Evolutionary conservation across 2,329 filamentous ascomycete genomes (phyloP).

Genomic region (Chrysosphaeria jannelii): DNA sequence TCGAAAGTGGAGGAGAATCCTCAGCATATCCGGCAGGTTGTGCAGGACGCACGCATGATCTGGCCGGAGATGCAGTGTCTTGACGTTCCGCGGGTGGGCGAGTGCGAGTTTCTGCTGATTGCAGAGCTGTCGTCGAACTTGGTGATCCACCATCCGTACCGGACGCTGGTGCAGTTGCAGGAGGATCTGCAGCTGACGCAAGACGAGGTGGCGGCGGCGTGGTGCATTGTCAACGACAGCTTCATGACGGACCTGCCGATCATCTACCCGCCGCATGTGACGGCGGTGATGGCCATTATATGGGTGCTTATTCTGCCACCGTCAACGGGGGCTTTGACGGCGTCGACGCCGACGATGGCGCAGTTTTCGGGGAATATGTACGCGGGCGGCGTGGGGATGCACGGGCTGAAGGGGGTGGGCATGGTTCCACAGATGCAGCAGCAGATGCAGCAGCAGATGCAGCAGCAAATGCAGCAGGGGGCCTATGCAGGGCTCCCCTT

Average conservation of each 20-base stretch:
- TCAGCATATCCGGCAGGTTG: constrained; percentile 77
- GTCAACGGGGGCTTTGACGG: constrained; percentile 7
- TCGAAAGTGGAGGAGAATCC: constrained; percentile 97
- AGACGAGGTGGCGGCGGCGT: constrained; percentile 51
- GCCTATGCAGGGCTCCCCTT: no score
- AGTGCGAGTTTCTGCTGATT: constrained; percentile 82
- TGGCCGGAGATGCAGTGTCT: constrained; percentile 50
- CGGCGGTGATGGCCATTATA: constrained; percentile 65
- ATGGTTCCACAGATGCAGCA: constrained; percentile 1
- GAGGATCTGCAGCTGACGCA: constrained; percentile 37
- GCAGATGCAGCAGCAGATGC: background rate
- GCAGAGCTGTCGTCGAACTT: constrained; percentile 74
- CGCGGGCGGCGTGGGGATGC: constrained; percentile 2
- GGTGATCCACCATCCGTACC: constrained; percentile 75
- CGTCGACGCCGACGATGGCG: no score
- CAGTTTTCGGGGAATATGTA: no score
- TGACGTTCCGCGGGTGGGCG: constrained; percentile 61
- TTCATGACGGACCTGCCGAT: constrained; percentile 80
- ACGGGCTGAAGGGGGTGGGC: constrained; percentile 1
- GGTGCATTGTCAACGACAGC: constrained; percentile 69
- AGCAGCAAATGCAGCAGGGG: no score
- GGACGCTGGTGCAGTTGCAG: constrained; percentile 43
- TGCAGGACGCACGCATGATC: constrained; percentile 56
- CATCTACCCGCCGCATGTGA: constrained; percentile 56
- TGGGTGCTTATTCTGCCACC: constrained; percentile 60